Evolutionary conservation across 306 rosid genomes (phyloP), one percentile per base, ranked within the genome.

Genomic region (Glycine tomentella): DNA sequence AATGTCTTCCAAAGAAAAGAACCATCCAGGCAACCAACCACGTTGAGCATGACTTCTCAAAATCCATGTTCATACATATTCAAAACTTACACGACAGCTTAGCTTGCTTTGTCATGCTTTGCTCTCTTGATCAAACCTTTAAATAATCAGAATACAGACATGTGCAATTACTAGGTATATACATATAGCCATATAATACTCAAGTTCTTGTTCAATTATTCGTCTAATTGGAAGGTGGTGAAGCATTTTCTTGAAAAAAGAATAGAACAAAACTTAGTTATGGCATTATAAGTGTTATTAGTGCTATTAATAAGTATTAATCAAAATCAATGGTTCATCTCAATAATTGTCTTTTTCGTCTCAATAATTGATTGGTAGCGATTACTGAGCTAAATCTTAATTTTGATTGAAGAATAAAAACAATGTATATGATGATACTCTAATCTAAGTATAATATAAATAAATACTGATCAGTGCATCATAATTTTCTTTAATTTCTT

Each of bases 61-160:
- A 14, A 31, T 45, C 44, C 69, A 57, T 64, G 31, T 69, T 82
- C 80, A 86, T 50, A 62, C 46, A 64, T 42, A 9, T 69, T 74
- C 80, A 74, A 73, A 81, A 51, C 82, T 66, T 56, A 69, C 84
- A 74, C 45, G 68, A 74, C 88, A 85, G 71, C 85, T 80, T 50
- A 46, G 36, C 80, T 71, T 49, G 79, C 80, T 85, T 67, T 64
- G 52, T 66, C 45, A 76, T 76, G 73, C 56, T 69, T 69, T 86
- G 63, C 63, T 55, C 71, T 67, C 72, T 46, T 38, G 17, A 75
- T 62, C 42, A 68, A 62, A 14, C 48, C 51, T 44, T 78, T 57
- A 69, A 69, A 78, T 44, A 63, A 68, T 33, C 48, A 67, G 5
- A 57, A 67, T 74, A 74, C 70, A 58, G 63, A 58, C 77, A 69